Conservation (phyloP, 1,284 basidiomycete species). For the Tilletiopsis washingtonensis region DNA sequence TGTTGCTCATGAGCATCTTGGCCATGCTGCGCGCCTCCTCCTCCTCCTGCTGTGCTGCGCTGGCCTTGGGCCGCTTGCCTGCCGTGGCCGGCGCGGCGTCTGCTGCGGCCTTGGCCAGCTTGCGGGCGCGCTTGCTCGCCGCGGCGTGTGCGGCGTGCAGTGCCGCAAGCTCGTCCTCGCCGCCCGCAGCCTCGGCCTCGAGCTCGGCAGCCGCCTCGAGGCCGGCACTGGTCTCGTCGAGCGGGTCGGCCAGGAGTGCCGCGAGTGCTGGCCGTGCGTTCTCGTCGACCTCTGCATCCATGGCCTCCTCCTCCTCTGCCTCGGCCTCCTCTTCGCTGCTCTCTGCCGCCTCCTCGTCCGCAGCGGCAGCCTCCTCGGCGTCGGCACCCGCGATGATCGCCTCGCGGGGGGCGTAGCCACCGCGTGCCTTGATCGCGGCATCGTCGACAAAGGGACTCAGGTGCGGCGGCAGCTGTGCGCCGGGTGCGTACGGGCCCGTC, state of each 20-base stretch:
- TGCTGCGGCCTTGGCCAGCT: too few relatives aligned
- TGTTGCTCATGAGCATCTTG: constrained; percentile 98
- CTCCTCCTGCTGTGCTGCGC: constrained; percentile 57
- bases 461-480: constrained; percentile 83
- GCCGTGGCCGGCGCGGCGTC: constrained; percentile 4
- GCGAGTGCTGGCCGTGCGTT: constrained; percentile 30
- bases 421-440: constrained; percentile 52
- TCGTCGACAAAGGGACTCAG: constrained; percentile 87
- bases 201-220: constrained; percentile 81
- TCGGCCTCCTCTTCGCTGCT: constrained; percentile 33
- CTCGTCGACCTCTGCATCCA: constrained; percentile 49
- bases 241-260: constrained; percentile 51
- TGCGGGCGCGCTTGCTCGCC: constrained; percentile 31
- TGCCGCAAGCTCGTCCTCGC: constrained; percentile 73
- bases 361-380: constrained; percentile 58
- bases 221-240: constrained; percentile 57
- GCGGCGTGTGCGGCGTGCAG: constrained; percentile 52
- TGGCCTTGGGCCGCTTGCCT: constrained; percentile 19
- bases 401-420: constrained; percentile 50
- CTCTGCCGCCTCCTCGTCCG: constrained; percentile 56
- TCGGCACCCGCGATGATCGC: too few relatives aligned
- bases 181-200: constrained; percentile 80
- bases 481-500: constrained; percentile 79
- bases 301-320: constrained; percentile 38
- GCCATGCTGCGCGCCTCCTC: constrained; percentile 63